Percentiles rank a stretch among this genome's conserved stretches.
phyloP scores from a whole-genome alignment of 805 yeast genomes.

The Starmerella bombi region DNA sequence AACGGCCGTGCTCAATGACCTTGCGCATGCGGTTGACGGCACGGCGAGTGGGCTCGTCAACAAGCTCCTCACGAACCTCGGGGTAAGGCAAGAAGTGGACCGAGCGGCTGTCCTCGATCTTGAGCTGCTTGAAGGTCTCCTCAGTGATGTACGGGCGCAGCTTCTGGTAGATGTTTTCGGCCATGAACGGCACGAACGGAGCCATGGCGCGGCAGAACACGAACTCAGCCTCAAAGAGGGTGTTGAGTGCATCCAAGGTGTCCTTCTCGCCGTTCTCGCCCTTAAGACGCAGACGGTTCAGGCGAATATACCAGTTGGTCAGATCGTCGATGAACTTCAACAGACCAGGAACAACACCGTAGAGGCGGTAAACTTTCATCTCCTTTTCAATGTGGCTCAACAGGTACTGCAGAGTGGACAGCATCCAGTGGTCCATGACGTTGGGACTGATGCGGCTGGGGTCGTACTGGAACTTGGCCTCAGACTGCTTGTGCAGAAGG shows the following conservation, averaged over 20 bases:
- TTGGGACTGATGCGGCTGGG: slow-evolving; percentile 52
- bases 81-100: slow-evolving; percentile 95
- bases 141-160: slow-evolving; percentile 42
- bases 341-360: slow-evolving; percentile 90
- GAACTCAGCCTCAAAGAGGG: slow-evolving; percentile 78
- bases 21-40: slow-evolving; percentile 94
- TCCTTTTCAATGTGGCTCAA: slow-evolving; percentile 75
- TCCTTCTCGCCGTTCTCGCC: slow-evolving; percentile 83
- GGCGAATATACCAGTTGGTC: slow-evolving; percentile 98
- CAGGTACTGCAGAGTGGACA: slow-evolving; percentile 91
- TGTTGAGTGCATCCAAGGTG: slow-evolving; percentile 74
- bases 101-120: slow-evolving; percentile 45
- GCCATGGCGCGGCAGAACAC: slow-evolving; percentile 93
- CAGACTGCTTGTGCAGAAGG: slow-evolving; percentile 61
- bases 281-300: slow-evolving; percentile 95
- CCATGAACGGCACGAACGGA: slow-evolving; percentile 93
- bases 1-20: slow-evolving; percentile 92
- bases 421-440: slow-evolving; percentile 95
- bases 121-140: slow-evolving; percentile 20
- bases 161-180: slow-evolving; percentile 78
- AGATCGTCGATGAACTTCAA: slow-evolving; percentile 80
- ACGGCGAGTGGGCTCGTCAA: slow-evolving; percentile 69
- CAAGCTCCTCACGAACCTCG: slow-evolving; percentile 60
- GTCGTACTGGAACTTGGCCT: slow-evolving; percentile 60
- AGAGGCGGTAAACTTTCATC: slow-evolving; percentile 80